Evolutionary conservation across 176 grass and related monocot genomes (phyloP).

Genomic region (Zea luxurians): DNA sequence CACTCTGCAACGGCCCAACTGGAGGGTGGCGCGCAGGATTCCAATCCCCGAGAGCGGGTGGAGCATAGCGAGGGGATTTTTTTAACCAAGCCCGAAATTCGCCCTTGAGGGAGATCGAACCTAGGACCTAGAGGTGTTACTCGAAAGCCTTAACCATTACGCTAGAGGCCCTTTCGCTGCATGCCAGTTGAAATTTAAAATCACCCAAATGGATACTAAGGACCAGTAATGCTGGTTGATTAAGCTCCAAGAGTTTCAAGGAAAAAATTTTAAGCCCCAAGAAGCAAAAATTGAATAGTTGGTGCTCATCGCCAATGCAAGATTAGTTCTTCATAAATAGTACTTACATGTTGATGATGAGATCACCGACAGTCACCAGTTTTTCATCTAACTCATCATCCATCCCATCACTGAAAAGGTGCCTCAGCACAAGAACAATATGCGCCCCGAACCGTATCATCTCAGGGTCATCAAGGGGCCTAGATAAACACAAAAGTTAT

Average conservation of each 20-base stretch:
- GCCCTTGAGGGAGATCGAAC: no score
- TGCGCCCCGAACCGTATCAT: conserved; percentile 90
- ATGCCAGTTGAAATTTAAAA: neutral
- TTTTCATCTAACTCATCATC: conserved; percentile 80
- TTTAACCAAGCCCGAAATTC: no score
- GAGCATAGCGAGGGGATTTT: no score
- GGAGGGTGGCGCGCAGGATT: no score
- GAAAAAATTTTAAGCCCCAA: neutral
- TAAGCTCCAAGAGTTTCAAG: neutral
- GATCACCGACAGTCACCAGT: conserved; percentile 78
- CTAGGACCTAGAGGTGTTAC: no score
- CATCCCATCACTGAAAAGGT: conserved; percentile 73
- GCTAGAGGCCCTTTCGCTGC: no score
- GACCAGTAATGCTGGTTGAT: neutral
- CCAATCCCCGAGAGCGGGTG: no score
- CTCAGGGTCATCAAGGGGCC: conserved; percentile 73
- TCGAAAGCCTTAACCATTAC: no score
- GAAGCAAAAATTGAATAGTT: neutral
- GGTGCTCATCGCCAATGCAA: neutral
- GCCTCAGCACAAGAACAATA: conserved; percentile 87
- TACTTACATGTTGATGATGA: conserved; percentile 82
- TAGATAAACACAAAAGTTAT: conserved; percentile 40
- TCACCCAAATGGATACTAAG: neutral
- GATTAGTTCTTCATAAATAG: conserved; percentile 7
- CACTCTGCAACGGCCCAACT: no score